A percentile compares a stretch with the other conserved stretches of the same genome.
Conservation (phyloP, 176 grass and related monocot genomes). For the Juncus inflexus region DNA sequence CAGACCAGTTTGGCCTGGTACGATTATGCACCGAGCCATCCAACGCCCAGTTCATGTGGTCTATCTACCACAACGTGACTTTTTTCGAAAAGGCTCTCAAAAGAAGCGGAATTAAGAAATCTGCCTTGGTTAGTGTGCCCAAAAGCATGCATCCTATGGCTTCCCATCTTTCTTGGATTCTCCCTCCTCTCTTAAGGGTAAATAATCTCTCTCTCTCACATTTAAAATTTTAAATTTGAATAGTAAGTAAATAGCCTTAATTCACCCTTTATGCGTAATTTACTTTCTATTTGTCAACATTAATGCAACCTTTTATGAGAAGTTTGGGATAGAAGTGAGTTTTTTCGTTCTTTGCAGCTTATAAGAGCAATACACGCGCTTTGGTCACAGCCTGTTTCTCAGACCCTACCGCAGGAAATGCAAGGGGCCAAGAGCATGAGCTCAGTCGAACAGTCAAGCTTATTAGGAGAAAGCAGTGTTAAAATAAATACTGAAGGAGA, state of each 20-base stretch:
- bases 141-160: constrained; percentile 76
- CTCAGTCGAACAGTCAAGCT: constrained; percentile 68
- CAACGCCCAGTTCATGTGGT: constrained; percentile 81
- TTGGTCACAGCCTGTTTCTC: constrained; percentile 67
- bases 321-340: too few relatives aligned
- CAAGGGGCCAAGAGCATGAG: constrained; percentile 87
- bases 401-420: constrained; percentile 51
- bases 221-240: not conserved
- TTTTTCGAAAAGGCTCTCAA: constrained; percentile 97
- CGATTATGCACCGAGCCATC: constrained; percentile 47
- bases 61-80: constrained; percentile 82
- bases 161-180: constrained; percentile 90
- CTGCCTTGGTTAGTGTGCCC: constrained; percentile 37
- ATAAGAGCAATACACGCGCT: constrained; percentile 74
- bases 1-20: constrained; percentile 62
- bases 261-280: not conserved
- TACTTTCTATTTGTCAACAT: not conserved
- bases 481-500: constrained; percentile 66
- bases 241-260: not conserved
- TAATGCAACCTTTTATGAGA: not conserved
- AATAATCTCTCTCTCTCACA: not conserved
- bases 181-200: constrained; percentile 92
- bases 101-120: constrained; percentile 76
- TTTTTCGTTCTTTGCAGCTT: constrained; percentile 46
- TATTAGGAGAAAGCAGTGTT: constrained; percentile 67